Evolutionary conservation across 2,329 filamentous ascomycete genomes (phyloP), one percentile per base, ranked within the genome.

Genomic region (Capronia epimyces): DNA sequence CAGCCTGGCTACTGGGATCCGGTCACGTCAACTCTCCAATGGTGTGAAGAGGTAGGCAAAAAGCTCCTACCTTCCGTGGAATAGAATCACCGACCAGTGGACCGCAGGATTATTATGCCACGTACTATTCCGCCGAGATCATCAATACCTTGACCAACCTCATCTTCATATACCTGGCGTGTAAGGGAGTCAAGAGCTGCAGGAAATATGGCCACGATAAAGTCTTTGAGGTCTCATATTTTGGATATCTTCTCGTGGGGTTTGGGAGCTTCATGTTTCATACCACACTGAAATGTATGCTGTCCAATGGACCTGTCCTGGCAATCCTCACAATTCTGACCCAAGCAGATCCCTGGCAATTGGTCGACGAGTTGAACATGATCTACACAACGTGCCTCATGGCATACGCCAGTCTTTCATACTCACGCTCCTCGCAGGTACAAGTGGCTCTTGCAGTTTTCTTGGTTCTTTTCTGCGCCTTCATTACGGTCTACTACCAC

Each of bases 61-160:
- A 46, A 21, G 7, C 5, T 18, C 16, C 24, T 20, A 7, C 2
- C 24, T 16, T 21, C 27, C 21, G 4, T 4, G 15, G 27, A 20
- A 22, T 6, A 15, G 20, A 15, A 6, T 32, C 15, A 15, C 9
- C 2, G 13, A 25, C 44, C 52, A 39, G 52, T 53, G 41, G 31
- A 37, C 34, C 21, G 3, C 9, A 89, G 80, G 86, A 88, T 58
- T 86, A 86, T 69, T 85, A 85, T 72, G 81, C 84, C 31, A 89
- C 85, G 3, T 74, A 78, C 37, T 90, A 89, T 64, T 78, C 82
- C 40, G 87, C 87, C 29, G 87, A 90, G 65, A 81, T 90, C 40
- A 79, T 89, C 64, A 91, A 87, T 69, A 87, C 87, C 2, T 63
- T 90, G 25, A 95, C 89, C 27, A 95, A 95, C 66, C 66, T 86